Base-by-base conservation (phyloP, 805 yeast species). In the Nakazawaea laoshanensis region DNA sequence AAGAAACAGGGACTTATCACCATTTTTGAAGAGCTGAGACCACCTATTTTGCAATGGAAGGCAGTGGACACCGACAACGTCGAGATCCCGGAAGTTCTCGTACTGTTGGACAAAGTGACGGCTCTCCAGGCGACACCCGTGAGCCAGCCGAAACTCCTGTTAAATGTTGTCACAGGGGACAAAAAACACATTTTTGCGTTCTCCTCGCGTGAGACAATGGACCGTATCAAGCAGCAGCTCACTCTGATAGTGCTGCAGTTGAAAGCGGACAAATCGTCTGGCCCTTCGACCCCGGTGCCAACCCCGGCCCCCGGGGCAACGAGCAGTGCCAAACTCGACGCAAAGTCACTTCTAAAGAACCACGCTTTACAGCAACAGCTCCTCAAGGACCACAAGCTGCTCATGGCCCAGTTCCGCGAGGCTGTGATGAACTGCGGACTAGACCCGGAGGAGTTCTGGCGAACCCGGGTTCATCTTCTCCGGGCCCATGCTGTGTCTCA, bases 391-490 rank as follows among this genome's bases (percentile, higher is more conserved):
- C 82, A 87, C 48, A 71, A 77, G 31, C 59, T 59, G 7, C 61
- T 92, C 34, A 74, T 85, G 63, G 69, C 73, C 37, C 75, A 81
- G 2, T 92, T 92, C 51, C 78, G 88, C 30, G 95, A 85, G 39
- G 80, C 95, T 0, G 96, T 92, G 5, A 85, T 87, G 40, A 70
- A 76, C 38, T 69, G 70, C 33, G 81, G 84, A 12, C 58, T 89
- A 28, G 78, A 85, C 4, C 84, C 94, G 0, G 72, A 71, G 24
- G 86, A 87, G 45, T 88, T 88, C 54, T 88, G 96, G 96, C 65
- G 76, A 1, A 78, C 88, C 5, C 61, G 96, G 42, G 62, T 87
- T 8, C 84, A 85, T 45, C 65, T 81, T 17, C 56, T 92, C 35
- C 62, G 97, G 34, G 86, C 96, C 0, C 85, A 73, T 58, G 96